A percentile compares a stretch with the other conserved stretches of the same genome.
Conservation (phyloP, 768 basidiomycete species). For the Leccinum imitatum region DNA sequence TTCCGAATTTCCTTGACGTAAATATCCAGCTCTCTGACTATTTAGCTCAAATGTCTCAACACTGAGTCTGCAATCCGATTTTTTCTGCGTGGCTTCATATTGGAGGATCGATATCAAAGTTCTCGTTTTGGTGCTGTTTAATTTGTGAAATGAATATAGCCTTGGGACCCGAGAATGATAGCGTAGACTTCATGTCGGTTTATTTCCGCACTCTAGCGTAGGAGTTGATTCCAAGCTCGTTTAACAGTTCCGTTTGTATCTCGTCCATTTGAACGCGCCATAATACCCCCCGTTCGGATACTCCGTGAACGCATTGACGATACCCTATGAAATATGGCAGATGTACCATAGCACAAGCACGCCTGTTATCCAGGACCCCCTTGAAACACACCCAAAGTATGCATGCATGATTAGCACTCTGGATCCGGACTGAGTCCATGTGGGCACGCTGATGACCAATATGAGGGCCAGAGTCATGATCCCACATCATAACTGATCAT, state of each 20-base stretch:
- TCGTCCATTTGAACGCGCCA: background rate
- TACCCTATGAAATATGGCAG: background rate
- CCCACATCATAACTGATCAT: background rate
- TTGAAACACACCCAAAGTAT: background rate
- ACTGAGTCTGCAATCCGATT: constrained; percentile 19
- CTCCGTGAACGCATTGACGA: background rate
- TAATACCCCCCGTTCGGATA: background rate
- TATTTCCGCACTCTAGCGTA: background rate
- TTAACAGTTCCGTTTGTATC: background rate
- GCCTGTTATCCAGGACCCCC: background rate
- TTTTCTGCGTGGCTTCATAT: constrained; percentile 1
- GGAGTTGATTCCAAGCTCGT: background rate
- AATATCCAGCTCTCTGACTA: constrained; percentile 58
- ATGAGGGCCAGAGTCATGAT: background rate
- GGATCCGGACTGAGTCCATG: background rate
- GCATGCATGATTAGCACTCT: background rate
- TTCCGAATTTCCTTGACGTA: constrained; percentile 1
- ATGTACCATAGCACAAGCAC: background rate
- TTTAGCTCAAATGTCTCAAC: constrained; percentile 64
- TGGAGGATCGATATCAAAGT: constrained; percentile 2
- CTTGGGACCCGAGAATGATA: background rate
- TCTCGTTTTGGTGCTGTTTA: constrained; percentile 12
- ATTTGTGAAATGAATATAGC: constrained; percentile 14
- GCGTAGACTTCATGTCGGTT: constrained; percentile 7
- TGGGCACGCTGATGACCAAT: background rate